Conservation (phyloP, 257 asterid species). For the Scutellaria baicalensis region DNA sequence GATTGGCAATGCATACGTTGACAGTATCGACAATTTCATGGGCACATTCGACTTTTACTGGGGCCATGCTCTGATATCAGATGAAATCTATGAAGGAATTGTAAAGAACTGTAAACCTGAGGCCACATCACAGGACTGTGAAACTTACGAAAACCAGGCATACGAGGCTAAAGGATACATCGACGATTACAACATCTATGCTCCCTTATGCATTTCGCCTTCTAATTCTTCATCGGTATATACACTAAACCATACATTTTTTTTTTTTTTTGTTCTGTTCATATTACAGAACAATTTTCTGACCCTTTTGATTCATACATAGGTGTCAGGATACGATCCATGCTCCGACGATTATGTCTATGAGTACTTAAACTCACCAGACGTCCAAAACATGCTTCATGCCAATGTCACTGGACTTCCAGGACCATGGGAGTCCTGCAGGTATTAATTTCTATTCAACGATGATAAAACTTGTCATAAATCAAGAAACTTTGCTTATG, state of each 20-base stretch:
- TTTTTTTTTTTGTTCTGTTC: neutral
- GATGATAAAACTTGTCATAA: neutral
- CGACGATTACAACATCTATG: conserved; percentile 32
- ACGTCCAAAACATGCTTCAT: conserved; percentile 48
- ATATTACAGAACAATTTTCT: neutral
- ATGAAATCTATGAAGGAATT: conserved; percentile 41
- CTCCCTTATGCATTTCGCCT: conserved; percentile 32
- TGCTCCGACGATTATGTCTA: conserved; percentile 33
- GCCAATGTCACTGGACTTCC: conserved; percentile 31
- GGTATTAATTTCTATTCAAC: conserved; percentile 15
- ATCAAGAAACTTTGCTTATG: neutral
- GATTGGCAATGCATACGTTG: conserved; percentile 59
- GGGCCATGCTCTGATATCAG: conserved; percentile 56
- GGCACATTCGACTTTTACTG: conserved; percentile 45
- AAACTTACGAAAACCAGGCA: neutral
- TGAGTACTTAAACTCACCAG: conserved; percentile 32
- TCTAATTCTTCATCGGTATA: conserved; percentile 9
- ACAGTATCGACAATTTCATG: conserved; percentile 4
- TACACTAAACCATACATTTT: neutral
- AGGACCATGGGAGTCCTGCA: conserved; percentile 41
- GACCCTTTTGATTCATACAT: neutral
- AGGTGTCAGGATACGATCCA: conserved; percentile 35
- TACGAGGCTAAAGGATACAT: neutral
- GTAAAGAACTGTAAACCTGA: conserved; percentile 27
- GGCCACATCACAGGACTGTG: conserved; percentile 16